Conservation (phyloP, 345 rosid species). For the Psidium friedrichsthalianum region DNA sequence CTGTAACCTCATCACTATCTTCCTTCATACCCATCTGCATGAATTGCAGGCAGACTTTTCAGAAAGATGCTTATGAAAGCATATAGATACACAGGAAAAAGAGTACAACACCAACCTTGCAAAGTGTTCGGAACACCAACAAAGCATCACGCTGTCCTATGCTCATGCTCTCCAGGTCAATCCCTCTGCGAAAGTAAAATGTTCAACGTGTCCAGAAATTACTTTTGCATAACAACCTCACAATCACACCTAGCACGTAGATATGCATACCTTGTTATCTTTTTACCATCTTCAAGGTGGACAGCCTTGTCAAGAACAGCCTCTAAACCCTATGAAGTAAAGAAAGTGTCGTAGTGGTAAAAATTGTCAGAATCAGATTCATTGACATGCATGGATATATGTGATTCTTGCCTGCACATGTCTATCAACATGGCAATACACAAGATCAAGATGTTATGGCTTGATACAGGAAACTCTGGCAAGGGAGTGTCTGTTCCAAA, state of each 20-base stretch:
- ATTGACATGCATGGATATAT: background rate
- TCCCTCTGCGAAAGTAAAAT: constrained; percentile 39
- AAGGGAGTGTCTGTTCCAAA: background rate
- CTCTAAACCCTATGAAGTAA: constrained; percentile 68
- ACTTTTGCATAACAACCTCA: background rate
- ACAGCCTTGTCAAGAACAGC: constrained; percentile 97
- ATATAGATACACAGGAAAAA: constrained; percentile 3
- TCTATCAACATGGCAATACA: background rate
- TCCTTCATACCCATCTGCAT: constrained; percentile 98
- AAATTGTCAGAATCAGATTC: background rate
- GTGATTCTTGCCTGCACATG: background rate
- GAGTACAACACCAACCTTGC: constrained; percentile 61
- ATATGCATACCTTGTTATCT: constrained; percentile 54
- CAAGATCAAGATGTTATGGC: background rate
- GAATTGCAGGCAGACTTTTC: constrained; percentile 2
- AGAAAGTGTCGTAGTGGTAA: background rate
- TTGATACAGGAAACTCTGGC: background rate
- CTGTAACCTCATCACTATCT: constrained; percentile 90
- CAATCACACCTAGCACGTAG: background rate
- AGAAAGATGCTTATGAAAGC: constrained; percentile 10
- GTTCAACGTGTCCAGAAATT: background rate
- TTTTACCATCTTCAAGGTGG: constrained; percentile 93
- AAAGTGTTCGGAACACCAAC: constrained; percentile 88
- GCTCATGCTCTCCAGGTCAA: constrained; percentile 92
- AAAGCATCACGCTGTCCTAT: constrained; percentile 93